A percentile compares a stretch with the other conserved stretches of the same genome.
These are phyloP conservation scores for Triticum turgidum DNA, from an alignment of 176 grass and related monocot genomes.

Conservation along the genomic window DNA sequence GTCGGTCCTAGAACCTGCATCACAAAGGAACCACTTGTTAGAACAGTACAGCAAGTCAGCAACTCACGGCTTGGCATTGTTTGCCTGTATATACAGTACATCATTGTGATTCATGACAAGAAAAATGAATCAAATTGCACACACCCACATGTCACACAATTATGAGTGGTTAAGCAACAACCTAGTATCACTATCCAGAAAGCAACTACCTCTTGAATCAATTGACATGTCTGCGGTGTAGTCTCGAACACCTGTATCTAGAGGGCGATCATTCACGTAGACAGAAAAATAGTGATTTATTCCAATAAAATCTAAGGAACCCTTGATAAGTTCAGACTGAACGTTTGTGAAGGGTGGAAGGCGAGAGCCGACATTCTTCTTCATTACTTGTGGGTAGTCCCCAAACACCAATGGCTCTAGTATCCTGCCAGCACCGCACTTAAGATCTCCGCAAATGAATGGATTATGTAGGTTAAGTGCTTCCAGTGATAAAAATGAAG, in stretches of 20 bases:
- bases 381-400: conserved; percentile 54
- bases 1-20: conserved; percentile 35
- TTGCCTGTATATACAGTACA: background rate
- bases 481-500: background rate
- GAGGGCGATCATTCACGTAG: conserved; percentile 31
- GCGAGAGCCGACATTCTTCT: conserved; percentile 28
- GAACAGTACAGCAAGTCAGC: background rate
- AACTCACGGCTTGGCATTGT: background rate
- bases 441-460: background rate
- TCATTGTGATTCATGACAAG: background rate
- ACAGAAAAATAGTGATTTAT: conserved; percentile 54
- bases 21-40: background rate
- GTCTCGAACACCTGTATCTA: background rate
- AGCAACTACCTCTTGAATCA: background rate
- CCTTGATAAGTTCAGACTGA: conserved; percentile 40
- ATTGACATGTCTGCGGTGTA: background rate
- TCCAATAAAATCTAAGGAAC: conserved; percentile 50
- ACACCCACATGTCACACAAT: no score
- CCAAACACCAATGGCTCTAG: conserved; percentile 43
- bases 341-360: conserved; percentile 38
- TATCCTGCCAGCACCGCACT: conserved; percentile 27
- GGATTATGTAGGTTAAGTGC: background rate
- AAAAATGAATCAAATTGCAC: background rate
- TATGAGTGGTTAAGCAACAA: no score
- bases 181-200: background rate